Evolutionary conservation across 768 basidiomycete genomes (phyloP).

Genomic region (Trametes sanguinea): DNA sequence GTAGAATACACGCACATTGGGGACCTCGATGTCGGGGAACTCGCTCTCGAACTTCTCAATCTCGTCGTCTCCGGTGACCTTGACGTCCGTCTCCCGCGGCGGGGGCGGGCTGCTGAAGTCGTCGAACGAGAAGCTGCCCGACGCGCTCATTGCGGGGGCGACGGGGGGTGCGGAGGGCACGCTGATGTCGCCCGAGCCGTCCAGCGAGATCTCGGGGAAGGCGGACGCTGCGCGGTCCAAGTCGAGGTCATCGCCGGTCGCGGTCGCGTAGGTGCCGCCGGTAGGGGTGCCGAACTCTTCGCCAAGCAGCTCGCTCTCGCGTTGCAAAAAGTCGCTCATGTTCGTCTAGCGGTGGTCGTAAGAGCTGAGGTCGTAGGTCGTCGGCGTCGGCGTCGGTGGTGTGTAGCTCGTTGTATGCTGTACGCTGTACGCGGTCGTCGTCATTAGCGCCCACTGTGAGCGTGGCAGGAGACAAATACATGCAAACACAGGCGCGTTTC

Average conservation of each 20-base stretch:
- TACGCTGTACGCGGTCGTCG: not conserved
- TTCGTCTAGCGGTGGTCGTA: not conserved
- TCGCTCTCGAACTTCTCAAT: slow-evolving; percentile 84
- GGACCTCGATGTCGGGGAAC: slow-evolving; percentile 77
- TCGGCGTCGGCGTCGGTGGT: not conserved
- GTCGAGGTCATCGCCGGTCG: slow-evolving; percentile 62
- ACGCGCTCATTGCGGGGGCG: slow-evolving; percentile 21
- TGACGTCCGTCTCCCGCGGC: slow-evolving; percentile 54
- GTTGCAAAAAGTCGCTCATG: slow-evolving; percentile 40
- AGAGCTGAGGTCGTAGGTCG: not conserved
- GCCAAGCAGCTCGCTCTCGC: slow-evolving; percentile 38
- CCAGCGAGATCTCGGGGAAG: slow-evolving; percentile 83
- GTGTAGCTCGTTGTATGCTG: not conserved
- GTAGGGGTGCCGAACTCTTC: slow-evolving; percentile 35
- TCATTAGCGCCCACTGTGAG: not conserved
- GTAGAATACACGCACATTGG: slow-evolving; percentile 35
- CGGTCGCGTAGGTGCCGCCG: slow-evolving; percentile 33
- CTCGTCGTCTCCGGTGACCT: slow-evolving; percentile 83
- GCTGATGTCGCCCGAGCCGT: slow-evolving; percentile 61
- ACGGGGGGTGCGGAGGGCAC: slow-evolving; percentile 35
- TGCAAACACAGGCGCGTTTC: slow-evolving; percentile 2
- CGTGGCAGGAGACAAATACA: slow-evolving; percentile 8
- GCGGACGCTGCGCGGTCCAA: slow-evolving; percentile 80
- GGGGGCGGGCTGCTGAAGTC: slow-evolving; percentile 56
- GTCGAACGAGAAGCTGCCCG: slow-evolving; percentile 61